A percentile compares a stretch with the other conserved stretches of the same genome.
These are phyloP conservation scores for Falciphora oryzae DNA, from an alignment of 2,329 filamentous ascomycete species.

Conservation along the genomic window DNA sequence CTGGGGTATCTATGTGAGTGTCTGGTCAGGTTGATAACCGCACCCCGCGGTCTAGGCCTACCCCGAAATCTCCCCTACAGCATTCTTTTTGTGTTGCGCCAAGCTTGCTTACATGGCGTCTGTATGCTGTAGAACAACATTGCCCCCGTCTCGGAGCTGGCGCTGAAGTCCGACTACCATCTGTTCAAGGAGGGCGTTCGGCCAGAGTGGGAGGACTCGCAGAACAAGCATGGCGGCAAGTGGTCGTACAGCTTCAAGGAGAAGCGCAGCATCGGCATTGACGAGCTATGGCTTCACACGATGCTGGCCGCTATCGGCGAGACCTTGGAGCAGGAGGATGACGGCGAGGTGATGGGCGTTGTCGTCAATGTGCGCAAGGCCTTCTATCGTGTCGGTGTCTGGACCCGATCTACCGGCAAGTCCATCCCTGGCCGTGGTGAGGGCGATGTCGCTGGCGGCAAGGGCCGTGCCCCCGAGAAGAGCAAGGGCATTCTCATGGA, in stretches of 20 bases:
- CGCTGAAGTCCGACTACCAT: constrained; percentile 98
- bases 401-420: constrained; percentile 93
- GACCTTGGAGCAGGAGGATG: constrained; percentile 89
- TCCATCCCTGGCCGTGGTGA: constrained; percentile 70
- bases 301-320: constrained; percentile 97
- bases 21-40: not conserved
- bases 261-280: constrained; percentile 85
- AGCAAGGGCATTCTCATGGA: constrained; percentile 76
- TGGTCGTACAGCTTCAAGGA: constrained; percentile 99
- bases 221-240: constrained; percentile 99
- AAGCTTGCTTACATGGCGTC: not conserved
- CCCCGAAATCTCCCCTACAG: no score
- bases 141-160: constrained; percentile 88
- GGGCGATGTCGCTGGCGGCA: constrained; percentile 66
- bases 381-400: constrained; percentile 95
- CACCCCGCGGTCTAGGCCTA: not conserved
- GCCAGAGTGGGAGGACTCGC: constrained; percentile 95
- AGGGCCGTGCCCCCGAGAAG: constrained; percentile 74
- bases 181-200: constrained; percentile 97
- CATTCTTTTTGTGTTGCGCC: not conserved
- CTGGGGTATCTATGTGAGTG: constrained; percentile 95
- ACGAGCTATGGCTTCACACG: constrained; percentile 93
- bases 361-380: constrained; percentile 98
- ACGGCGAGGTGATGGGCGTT: constrained; percentile 98
- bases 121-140: constrained; percentile 83